Conservation (phyloP, 1,284 basidiomycete species). For the Marasmius sp. region DNA sequence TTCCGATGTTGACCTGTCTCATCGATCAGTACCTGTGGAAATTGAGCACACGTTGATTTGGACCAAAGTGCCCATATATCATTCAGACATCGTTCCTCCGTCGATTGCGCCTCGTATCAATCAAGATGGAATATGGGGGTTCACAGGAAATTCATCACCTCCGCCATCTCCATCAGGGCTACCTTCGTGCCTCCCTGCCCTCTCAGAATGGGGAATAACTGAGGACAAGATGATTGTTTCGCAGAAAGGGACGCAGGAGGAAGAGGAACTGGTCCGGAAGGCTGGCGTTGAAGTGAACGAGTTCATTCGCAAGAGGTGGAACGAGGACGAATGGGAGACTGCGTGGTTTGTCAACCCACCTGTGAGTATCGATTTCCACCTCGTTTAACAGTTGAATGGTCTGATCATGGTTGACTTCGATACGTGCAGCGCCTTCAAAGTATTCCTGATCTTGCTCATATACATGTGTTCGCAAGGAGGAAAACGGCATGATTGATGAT, state of each 20-base stretch:
- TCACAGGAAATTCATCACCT: constrained; percentile 58
- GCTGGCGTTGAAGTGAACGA: constrained; percentile 58
- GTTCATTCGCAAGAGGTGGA: constrained; percentile 67
- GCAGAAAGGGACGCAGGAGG: constrained; percentile 45
- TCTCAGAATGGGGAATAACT: constrained; percentile 70
- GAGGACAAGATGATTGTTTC: constrained; percentile 56
- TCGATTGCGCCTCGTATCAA: constrained; percentile 51
- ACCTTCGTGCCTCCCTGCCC: constrained; percentile 52
- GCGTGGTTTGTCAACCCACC: constrained; percentile 87
- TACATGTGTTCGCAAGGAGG: constrained; percentile 74
- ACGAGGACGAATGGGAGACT: constrained; percentile 72
- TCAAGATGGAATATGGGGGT: constrained; percentile 77
- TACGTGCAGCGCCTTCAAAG: constrained; percentile 68
- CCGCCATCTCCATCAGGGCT: constrained; percentile 68
- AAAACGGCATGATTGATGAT: constrained; percentile 27
- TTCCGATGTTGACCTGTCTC: constrained; percentile 1
- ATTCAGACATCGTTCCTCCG: constrained; percentile 46
- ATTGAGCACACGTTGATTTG: constrained; percentile 77
- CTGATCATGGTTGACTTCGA: background rate
- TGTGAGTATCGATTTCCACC: constrained; percentile 40
- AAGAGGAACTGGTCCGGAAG: constrained; percentile 47
- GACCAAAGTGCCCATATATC: constrained; percentile 70
- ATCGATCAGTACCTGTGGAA: constrained; percentile 58
- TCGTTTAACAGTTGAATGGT: background rate
- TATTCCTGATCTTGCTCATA: constrained; percentile 73